These are phyloP conservation scores for Pseudonectria buxi DNA, from an alignment of 2,329 filamentous ascomycete genomes.

Conservation along the genomic window DNA sequence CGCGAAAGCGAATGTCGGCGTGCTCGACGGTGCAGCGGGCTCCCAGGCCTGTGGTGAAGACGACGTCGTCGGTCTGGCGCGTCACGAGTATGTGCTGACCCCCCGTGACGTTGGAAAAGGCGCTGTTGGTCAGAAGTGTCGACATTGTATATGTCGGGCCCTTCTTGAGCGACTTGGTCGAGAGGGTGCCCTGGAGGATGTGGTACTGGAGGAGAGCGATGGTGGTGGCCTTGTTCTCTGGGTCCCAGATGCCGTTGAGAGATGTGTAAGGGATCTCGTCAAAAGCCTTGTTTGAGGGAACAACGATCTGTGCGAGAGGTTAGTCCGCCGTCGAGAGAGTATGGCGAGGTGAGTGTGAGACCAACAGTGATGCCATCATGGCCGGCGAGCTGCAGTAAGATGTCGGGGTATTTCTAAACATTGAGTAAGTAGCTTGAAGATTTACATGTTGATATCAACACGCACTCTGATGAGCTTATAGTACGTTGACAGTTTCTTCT, in stretches of 20 bases:
- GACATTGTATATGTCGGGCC: constrained; percentile 34
- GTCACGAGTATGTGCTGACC: constrained; percentile 43
- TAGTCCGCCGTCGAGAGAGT: not conserved
- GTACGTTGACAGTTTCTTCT: constrained; percentile 38
- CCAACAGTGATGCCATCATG: constrained; percentile 38
- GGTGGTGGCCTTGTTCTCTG: constrained; percentile 37
- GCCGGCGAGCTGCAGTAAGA: constrained; percentile 37
- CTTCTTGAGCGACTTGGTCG: constrained; percentile 28
- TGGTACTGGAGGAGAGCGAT: constrained; percentile 55
- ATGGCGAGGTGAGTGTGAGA: constrained; percentile 1
- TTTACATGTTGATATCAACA: not conserved
- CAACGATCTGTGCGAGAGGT: constrained; percentile 38
- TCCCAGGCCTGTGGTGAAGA: constrained; percentile 45
- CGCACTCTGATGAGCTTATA: constrained; percentile 37
- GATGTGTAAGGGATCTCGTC: constrained; percentile 46
- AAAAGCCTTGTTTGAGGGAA: constrained; percentile 52
- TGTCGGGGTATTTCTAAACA: constrained; percentile 38
- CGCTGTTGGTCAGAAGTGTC: constrained; percentile 35
- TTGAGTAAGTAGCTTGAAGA: not conserved
- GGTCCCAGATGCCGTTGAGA: constrained; percentile 39
- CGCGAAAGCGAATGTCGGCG: constrained; percentile 39
- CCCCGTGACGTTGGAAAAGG: constrained; percentile 42
- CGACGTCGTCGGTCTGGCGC: constrained; percentile 35
- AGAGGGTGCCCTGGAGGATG: constrained; percentile 47
- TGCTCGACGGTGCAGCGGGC: constrained; percentile 35